A percentile compares a stretch with the other conserved stretches of the same genome.
Evolutionary conservation across 2,329 filamentous ascomycete genomes (phyloP).

Genomic region (Aureobasidium sp.): DNA sequence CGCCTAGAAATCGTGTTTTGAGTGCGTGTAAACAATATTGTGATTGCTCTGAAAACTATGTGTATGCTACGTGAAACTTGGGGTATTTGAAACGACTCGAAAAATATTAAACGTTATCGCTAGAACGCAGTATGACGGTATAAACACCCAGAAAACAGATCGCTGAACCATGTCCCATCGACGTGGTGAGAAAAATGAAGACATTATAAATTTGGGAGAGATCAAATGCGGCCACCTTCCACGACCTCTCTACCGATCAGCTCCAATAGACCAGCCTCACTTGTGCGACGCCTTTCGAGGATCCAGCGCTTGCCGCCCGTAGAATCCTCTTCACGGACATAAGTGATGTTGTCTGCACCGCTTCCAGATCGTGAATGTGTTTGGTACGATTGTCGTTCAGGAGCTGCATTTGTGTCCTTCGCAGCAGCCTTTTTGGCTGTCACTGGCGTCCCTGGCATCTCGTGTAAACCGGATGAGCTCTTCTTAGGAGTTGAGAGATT

Average conservation of each 20-base stretch:
- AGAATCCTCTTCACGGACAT: constrained; percentile 51
- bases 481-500: constrained; percentile 2
- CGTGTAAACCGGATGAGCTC: background rate
- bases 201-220: background rate
- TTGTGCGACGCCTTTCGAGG: constrained; percentile 57
- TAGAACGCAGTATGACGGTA: background rate
- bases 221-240: constrained; percentile 40
- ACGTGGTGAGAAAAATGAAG: background rate
- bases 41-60: too few relatives aligned
- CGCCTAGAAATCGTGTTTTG: background rate
- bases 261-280: constrained; percentile 56
- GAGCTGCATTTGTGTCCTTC: background rate
- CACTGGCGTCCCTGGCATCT: constrained; percentile 13
- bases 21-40: background rate
- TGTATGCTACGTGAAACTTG: background rate
- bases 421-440: background rate
- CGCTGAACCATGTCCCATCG: background rate
- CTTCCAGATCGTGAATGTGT: constrained; percentile 29
- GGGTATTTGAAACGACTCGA: background rate
- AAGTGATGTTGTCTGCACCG: constrained; percentile 62
- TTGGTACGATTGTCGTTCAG: background rate
- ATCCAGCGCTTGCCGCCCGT: constrained; percentile 57
- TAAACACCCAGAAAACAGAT: background rate
- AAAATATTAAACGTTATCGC: constrained; percentile 7
- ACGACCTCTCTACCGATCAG: constrained; percentile 58